phyloP scores from a whole-genome alignment of 495 filamentous ascomycete species.

The Xylaria curta region DNA sequence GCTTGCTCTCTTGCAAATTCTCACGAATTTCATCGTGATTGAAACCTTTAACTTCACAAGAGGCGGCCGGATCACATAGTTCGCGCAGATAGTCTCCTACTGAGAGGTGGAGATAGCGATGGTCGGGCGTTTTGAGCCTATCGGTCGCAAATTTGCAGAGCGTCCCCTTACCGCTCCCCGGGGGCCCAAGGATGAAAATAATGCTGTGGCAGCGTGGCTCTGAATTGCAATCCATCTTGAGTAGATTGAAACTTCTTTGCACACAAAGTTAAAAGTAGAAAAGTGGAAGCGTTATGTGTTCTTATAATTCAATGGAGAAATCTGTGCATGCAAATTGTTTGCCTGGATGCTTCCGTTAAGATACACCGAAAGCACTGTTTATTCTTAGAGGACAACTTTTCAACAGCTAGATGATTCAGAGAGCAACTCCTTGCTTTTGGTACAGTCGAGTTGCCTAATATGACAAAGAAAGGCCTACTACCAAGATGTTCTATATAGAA shows the following conservation, averaged over 20 bases:
- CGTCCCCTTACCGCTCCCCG: constrained; percentile 50
- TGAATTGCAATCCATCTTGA: constrained; percentile 7
- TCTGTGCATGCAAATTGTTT: background rate
- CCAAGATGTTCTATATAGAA: background rate
- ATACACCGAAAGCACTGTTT: background rate
- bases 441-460: background rate
- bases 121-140: constrained; percentile 22
- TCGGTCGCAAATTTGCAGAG: constrained; percentile 35
- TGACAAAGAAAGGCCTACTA: background rate
- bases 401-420: background rate
- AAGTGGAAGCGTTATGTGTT: background rate
- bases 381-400: background rate
- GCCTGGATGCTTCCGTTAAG: background rate
- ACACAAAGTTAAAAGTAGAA: background rate
- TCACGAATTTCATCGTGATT: constrained; percentile 26
- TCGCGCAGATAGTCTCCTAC: constrained; percentile 48
- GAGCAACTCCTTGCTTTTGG: background rate
- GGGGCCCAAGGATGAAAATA: constrained; percentile 40
- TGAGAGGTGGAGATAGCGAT: constrained; percentile 47
- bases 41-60: background rate
- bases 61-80: constrained; percentile 3
- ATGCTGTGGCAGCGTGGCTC: background rate
- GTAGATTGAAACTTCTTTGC: background rate
- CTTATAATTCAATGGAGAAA: background rate
- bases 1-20: constrained; percentile 32